These are phyloP conservation scores for Phytophthora sojae DNA, from an alignment of 352 stramenopile species.

Conservation along the genomic window DNA sequence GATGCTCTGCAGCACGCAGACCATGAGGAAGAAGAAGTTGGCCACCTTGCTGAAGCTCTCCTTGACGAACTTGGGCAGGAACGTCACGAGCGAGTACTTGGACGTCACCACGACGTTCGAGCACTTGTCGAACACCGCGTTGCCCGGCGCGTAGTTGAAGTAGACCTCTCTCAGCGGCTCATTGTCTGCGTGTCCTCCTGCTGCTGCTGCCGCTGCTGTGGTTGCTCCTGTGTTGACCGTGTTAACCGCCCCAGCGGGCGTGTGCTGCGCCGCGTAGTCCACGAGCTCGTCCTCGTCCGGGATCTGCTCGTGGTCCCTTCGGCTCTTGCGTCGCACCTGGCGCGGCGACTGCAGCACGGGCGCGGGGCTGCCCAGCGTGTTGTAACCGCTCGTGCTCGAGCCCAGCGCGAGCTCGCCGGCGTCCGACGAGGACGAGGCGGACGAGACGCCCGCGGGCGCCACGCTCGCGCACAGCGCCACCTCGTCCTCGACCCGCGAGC, in stretches of 20 bases:
- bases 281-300: conserved; percentile 38
- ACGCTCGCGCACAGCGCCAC: conserved; percentile 42
- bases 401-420: conserved; percentile 17
- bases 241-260: conserved; percentile 6
- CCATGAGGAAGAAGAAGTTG: conserved; percentile 95
- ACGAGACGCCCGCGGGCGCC: conserved; percentile 6
- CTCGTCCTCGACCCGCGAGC: conserved; percentile 62
- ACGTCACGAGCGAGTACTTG: conserved; percentile 91
- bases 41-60: conserved; percentile 91
- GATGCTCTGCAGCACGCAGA: conserved; percentile 90
- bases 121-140: conserved; percentile 71
- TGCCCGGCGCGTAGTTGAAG: conserved; percentile 74
- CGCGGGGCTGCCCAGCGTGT: conserved; percentile 44
- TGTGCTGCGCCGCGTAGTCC: conserved; percentile 20
- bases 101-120: conserved; percentile 91
- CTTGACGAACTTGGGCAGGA: conserved; percentile 90
- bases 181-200: conserved; percentile 4
- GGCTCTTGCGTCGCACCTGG: conserved; percentile 19
- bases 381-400: conserved; percentile 38
- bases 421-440: conserved; percentile 30
- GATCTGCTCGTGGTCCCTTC: conserved; percentile 17
- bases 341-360: conserved; percentile 38
- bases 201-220: conserved; percentile 3
- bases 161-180: conserved; percentile 63
- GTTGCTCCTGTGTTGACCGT: no score